Conservation (phyloP, 2,329 filamentous ascomycete species). For the Rhynchosporium secalis region DNA sequence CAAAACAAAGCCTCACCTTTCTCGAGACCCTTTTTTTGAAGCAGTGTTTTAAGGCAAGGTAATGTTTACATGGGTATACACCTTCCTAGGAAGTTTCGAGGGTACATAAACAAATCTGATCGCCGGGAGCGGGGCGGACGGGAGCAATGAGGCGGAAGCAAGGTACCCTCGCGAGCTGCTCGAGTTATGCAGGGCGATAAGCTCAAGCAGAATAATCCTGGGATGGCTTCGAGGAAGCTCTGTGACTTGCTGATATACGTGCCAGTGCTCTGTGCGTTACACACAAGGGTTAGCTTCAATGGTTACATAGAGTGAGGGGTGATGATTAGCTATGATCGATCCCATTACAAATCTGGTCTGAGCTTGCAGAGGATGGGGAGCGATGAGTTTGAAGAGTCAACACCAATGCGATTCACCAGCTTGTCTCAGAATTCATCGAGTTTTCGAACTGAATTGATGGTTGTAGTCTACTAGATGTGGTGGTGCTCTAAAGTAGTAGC, state of each 20-base stretch:
- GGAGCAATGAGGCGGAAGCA: slow-evolving; percentile 7
- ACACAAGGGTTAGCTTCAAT: not conserved
- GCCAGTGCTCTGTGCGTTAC: not conserved
- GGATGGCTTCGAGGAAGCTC: not conserved
- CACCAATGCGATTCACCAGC: not conserved
- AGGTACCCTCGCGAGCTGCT: slow-evolving; percentile 1
- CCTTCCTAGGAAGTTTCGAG: not conserved
- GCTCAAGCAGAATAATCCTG: not conserved
- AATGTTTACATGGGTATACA: not conserved
- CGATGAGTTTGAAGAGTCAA: not conserved
- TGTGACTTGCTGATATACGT: slow-evolving; percentile 2
- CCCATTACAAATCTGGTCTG: not conserved
- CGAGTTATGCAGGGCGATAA: slow-evolving; percentile 10
- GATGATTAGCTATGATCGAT: not conserved
- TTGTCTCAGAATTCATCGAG: too few species aligned
- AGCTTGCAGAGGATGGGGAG: not conserved
- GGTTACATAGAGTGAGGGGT: not conserved
- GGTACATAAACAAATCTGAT: slow-evolving; percentile 6
- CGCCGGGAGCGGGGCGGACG: not conserved
- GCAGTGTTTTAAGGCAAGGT: not conserved
- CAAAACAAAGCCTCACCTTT: not conserved
- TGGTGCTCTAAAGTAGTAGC: too few species aligned
- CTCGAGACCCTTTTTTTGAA: not conserved
- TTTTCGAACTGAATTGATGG: too few species aligned
- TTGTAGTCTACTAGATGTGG: too few species aligned